Percentiles rank a stretch among this genome's conserved stretches.
These are phyloP conservation scores for Kitagawia praeruptora DNA, from an alignment of 129 eudicot genomes.

Conservation along the genomic window DNA sequence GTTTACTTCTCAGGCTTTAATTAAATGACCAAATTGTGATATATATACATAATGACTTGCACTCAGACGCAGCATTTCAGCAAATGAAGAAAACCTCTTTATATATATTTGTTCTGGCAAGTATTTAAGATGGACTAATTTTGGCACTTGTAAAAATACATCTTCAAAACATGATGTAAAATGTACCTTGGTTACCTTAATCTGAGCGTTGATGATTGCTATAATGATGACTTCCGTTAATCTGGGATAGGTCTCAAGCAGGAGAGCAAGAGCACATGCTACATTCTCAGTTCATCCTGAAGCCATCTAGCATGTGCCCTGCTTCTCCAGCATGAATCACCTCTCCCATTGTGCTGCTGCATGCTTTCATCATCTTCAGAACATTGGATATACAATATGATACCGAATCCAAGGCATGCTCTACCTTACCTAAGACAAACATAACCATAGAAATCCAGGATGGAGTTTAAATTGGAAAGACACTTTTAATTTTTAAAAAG, in stretches of 20 bases:
- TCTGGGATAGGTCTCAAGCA: not conserved
- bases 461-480: not conserved
- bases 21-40: too few relatives aligned
- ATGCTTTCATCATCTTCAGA: not conserved
- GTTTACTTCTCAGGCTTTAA: too few relatives aligned
- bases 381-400: too few relatives aligned
- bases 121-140: not conserved
- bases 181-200: not conserved
- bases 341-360: not conserved
- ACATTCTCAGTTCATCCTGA: constrained; percentile 2
- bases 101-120: not conserved
- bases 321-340: constrained; percentile 14
- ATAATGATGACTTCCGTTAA: not conserved
- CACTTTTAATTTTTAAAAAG: too few relatives aligned
- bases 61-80: too few relatives aligned
- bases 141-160: not conserved
- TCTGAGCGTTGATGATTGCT: not conserved
- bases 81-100: too few relatives aligned
- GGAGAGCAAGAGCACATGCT: constrained; percentile 8
- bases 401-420: not conserved
- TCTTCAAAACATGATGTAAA: not conserved
- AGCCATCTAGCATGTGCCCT: constrained; percentile 48
- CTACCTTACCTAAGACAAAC: not conserved
- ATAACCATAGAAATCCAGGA: not conserved
- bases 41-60: too few relatives aligned